Evolutionary conservation across 169 alveolate species (phyloP).

Genomic region (Neospora caninum): DNA sequence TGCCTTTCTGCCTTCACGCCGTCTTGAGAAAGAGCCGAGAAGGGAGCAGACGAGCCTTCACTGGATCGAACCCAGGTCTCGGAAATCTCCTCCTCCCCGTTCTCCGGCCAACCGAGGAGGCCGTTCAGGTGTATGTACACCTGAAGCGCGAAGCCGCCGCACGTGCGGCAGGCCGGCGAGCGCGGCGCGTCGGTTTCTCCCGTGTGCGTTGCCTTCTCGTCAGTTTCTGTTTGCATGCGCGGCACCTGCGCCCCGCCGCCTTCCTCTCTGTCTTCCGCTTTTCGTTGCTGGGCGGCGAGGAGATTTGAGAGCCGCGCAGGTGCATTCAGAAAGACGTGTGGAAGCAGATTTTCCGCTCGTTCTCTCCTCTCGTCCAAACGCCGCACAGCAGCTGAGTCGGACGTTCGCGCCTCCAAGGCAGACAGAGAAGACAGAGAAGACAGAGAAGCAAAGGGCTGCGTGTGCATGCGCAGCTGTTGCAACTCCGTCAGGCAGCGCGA

Average conservation of each 20-base stretch:
- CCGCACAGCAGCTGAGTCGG: background rate
- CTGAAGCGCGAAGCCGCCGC: slow-evolving; percentile 30
- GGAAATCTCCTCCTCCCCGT: background rate
- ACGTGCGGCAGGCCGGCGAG: background rate
- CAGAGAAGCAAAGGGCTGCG: background rate
- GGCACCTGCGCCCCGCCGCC: background rate
- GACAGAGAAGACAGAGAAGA: background rate
- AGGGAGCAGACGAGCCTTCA: no score
- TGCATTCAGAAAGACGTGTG: background rate
- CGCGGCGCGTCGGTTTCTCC: background rate
- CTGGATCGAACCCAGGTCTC: background rate
- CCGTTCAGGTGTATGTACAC: slow-evolving; percentile 11
- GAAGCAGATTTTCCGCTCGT: background rate
- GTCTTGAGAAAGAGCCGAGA: background rate
- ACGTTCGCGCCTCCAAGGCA: background rate
- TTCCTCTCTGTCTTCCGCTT: background rate
- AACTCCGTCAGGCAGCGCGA: background rate
- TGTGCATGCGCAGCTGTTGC: slow-evolving; percentile 6
- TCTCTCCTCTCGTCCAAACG: background rate
- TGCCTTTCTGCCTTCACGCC: background rate
- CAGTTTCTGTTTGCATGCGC: background rate
- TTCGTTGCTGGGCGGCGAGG: background rate
- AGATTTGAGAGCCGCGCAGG: background rate
- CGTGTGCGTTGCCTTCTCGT: no score
- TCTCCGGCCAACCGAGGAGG: background rate